Base-by-base conservation (phyloP, 805 yeast genomes). In the Wickerhamomyces bovis region DNA sequence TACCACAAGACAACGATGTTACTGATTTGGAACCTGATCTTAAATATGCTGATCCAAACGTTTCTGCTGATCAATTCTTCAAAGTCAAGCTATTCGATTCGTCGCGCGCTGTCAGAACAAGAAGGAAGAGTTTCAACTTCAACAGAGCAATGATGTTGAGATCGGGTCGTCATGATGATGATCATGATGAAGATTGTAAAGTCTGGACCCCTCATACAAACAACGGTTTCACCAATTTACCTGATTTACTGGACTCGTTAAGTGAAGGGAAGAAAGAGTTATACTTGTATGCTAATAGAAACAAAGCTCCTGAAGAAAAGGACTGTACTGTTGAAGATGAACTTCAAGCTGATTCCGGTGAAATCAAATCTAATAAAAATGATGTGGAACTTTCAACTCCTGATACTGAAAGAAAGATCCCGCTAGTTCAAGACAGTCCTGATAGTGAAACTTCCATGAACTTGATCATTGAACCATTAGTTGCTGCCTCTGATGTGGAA, bases 21-120 rank as follows among this genome's bases (percentile, higher is more conserved):
- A 31, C 30, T 22, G 41, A 42, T 47, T 69, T 67, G 51, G 71
- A 68, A 23, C 72, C 80, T 0, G 77, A 71, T 51, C 61, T 75
- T 3, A 77, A 83, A 0, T 53, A 76, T 21, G 81, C 83, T 1
- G 72, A 75, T 49, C 81, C 83, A 0, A 71, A 71, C 43, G 60
- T 75, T 6, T 68, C 76, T 19, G 79, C 76, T 4, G 70, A 73
- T 42, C 68, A 67, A 55, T 80, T 75, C 0, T 80, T 80, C 53
- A 64, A 66, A 7, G 65, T 79, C 25, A 77, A 73, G 52, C 35
- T 68, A 19, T 66, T 64, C 53, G 72, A 68, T 44, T 50, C 59
- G 2, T 52, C 58, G 18, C 54, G 47, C 31, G 58, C 55, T 33
- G 28, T 62, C 13, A 59, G 50, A 30, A 22, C 44, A 15, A 52